Conservation (phyloP, 257 asterid genomes). For the Solanum clarkiae region DNA sequence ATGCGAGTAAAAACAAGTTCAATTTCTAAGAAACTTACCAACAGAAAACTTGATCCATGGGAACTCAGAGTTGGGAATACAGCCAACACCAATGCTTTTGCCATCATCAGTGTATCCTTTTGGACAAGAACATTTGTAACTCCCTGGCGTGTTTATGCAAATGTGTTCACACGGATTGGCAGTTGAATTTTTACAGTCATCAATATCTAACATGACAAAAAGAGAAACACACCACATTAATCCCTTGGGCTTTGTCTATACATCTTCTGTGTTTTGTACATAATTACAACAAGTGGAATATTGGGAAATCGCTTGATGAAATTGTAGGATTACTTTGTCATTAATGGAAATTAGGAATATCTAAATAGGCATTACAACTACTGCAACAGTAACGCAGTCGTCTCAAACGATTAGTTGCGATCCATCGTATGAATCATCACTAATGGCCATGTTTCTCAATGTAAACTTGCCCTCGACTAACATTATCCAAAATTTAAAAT, state of each 20-base stretch:
- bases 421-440: too few species aligned
- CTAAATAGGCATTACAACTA: background rate
- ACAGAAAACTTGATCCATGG: slow-evolving; percentile 24
- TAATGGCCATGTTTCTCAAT: background rate
- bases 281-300: background rate
- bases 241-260: background rate
- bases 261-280: background rate
- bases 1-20: background rate
- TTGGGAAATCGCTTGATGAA: background rate
- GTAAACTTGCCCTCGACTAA: background rate
- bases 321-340: background rate
- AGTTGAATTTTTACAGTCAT: slow-evolving; percentile 25
- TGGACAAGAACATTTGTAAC: slow-evolving; percentile 42
- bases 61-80: slow-evolving; percentile 32
- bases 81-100: slow-evolving; percentile 23
- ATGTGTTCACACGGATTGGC: slow-evolving; percentile 8
- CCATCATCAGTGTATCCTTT: slow-evolving; percentile 43
- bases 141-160: slow-evolving; percentile 26
- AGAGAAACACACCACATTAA: background rate
- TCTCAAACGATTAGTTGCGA: too few species aligned
- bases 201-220: slow-evolving; percentile 19
- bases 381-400: background rate
- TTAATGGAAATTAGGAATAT: background rate
- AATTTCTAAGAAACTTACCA: slow-evolving; percentile 4
- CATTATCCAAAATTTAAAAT: background rate